phyloP scores from a whole-genome alignment of 1,284 basidiomycete species.

The Grifola frondosa region DNA sequence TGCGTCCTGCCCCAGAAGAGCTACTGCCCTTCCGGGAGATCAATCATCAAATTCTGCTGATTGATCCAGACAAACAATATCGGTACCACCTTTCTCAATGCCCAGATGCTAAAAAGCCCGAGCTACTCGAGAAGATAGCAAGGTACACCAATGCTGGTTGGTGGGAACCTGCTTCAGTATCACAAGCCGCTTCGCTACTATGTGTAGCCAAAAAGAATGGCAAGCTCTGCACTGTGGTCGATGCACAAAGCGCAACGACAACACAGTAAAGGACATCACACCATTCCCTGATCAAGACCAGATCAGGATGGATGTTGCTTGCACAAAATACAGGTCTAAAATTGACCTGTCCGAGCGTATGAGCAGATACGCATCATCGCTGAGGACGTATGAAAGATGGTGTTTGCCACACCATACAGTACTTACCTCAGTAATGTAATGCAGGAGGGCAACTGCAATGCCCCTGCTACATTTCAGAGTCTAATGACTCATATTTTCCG shows the following conservation, averaged over 20 bases:
- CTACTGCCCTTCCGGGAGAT: constrained; percentile 4
- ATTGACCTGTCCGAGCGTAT: constrained; percentile 32
- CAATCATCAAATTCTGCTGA: constrained; percentile 5
- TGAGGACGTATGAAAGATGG: constrained; percentile 23
- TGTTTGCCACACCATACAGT: constrained; percentile 25
- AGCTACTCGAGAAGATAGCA: constrained; percentile 23
- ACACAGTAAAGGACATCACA: constrained; percentile 30
- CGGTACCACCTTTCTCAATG: constrained; percentile 1
- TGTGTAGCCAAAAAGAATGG: constrained; percentile 24
- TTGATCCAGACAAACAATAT: no score
- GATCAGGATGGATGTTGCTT: constrained; percentile 27
- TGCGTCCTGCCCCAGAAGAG: not conserved
- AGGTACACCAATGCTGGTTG: constrained; percentile 22
- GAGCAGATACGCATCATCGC: constrained; percentile 25
- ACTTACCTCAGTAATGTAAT: constrained; percentile 29
- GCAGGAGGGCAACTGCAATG: constrained; percentile 37
- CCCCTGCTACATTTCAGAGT: constrained; percentile 32
- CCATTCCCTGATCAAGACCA: constrained; percentile 35
- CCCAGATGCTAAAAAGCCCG: not conserved
- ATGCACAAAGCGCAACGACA: constrained; percentile 26
- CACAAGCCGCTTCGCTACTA: constrained; percentile 22
- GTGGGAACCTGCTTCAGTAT: constrained; percentile 19
- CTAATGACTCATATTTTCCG: constrained; percentile 35
- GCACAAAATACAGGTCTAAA: constrained; percentile 24
- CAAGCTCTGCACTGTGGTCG: constrained; percentile 24